These are phyloP conservation scores for Stenogyne calaminthoides DNA, from an alignment of 305 asterid species.

Conservation along the genomic window DNA sequence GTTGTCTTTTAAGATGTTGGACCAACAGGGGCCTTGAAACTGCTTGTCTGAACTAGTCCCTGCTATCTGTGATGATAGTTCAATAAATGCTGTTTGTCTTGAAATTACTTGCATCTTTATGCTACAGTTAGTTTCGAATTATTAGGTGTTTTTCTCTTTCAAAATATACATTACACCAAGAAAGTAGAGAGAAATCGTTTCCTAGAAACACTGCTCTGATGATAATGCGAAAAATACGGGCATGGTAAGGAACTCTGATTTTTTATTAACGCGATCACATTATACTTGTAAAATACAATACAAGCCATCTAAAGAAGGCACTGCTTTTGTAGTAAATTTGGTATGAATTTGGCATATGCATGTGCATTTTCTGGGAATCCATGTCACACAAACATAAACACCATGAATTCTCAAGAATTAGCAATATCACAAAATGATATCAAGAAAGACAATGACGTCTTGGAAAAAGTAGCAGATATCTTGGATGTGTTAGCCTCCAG, in stretches of 20 bases:
- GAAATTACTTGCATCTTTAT: background rate
- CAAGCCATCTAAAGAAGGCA: background rate
- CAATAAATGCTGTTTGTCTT: conserved; percentile 1
- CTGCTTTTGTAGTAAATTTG: background rate
- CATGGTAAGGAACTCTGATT: background rate
- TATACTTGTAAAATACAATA: background rate
- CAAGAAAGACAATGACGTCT: background rate
- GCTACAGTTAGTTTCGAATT: no score
- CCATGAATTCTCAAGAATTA: conserved; percentile 12
- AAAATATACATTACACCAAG: no score
- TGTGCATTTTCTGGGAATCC: background rate
- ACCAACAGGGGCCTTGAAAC: conserved; percentile 6
- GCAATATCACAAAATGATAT: conserved; percentile 6
- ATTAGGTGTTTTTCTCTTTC: no score
- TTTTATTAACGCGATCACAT: background rate
- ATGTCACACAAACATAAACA: background rate
- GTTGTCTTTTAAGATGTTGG: background rate
- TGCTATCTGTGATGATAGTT: background rate
- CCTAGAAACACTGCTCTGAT: no score
- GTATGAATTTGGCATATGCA: background rate
- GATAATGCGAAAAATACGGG: background rate
- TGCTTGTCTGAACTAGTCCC: conserved; percentile 7
- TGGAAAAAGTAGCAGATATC: background rate
- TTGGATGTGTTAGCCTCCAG: background rate
- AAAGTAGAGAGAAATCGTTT: no score